These are phyloP conservation scores for Cladophialophora carrionii DNA, from an alignment of 2,329 filamentous ascomycete genomes.

Conservation along the genomic window DNA sequence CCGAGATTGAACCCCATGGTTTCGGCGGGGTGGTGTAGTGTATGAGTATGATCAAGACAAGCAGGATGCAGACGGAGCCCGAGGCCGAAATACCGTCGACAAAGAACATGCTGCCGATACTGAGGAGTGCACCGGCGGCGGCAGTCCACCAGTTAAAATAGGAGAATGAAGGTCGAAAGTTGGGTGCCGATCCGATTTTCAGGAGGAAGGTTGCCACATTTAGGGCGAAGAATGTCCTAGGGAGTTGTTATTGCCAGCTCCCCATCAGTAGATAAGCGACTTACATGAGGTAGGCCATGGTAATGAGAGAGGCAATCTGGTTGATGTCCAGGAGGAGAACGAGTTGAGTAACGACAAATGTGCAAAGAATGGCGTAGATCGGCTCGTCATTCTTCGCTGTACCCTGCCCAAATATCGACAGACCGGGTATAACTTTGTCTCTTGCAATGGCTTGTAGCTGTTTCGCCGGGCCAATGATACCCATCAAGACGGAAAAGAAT, in stretches of 20 bases:
- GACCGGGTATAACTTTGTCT: conserved; percentile 76
- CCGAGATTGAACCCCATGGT: conserved; percentile 79
- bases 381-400: conserved; percentile 74
- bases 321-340: conserved; percentile 84
- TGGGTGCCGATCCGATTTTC: conserved; percentile 84
- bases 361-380: conserved; percentile 73
- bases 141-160: conserved; percentile 89
- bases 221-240: conserved; percentile 76
- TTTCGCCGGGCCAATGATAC: conserved; percentile 81
- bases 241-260: conserved; percentile 13
- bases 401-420: conserved; percentile 73
- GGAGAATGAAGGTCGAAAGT: conserved; percentile 84
- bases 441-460: conserved; percentile 80
- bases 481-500: conserved; percentile 85
- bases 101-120: conserved; percentile 84
- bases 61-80: conserved; percentile 71
- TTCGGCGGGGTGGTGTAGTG: conserved; percentile 86
- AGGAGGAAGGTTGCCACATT: conserved; percentile 85
- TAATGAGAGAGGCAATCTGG: conserved; percentile 84
- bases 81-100: conserved; percentile 81
- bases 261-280: not conserved
- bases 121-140: conserved; percentile 71
- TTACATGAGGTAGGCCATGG: conserved; percentile 84
- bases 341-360: conserved; percentile 73
- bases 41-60: conserved; percentile 79